Percentiles rank a stretch among this genome's conserved stretches.
Conservation (phyloP, 2,329 filamentous ascomycete species). For the Trichoderma brevicompactum region DNA sequence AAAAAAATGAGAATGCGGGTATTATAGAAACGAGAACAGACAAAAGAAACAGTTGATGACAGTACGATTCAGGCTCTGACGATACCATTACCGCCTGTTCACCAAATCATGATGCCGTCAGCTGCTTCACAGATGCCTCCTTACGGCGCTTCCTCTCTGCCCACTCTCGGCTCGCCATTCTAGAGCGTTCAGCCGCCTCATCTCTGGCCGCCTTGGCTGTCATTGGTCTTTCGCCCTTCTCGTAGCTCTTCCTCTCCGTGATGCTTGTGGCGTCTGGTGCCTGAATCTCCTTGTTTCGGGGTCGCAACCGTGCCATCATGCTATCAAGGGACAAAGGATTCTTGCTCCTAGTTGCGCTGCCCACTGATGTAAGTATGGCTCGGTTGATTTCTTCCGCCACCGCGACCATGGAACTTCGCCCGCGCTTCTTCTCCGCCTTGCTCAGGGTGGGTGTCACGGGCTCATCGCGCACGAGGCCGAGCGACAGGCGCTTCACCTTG, state of each 20-base stretch:
- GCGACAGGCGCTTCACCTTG: constrained; percentile 37
- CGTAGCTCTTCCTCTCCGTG: constrained; percentile 54
- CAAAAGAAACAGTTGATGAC: not conserved
- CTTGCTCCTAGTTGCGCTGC: constrained; percentile 50
- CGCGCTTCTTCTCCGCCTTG: constrained; percentile 35
- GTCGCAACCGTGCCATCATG: constrained; percentile 53
- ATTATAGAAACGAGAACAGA: not conserved
- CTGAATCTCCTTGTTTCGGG: constrained; percentile 59
- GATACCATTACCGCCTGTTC: not conserved
- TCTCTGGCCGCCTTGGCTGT: constrained; percentile 60
- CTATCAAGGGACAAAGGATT: constrained; percentile 57
- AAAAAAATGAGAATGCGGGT: not conserved
- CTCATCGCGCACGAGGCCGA: constrained; percentile 28
- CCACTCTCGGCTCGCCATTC: constrained; percentile 64
- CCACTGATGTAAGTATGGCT: constrained; percentile 52
- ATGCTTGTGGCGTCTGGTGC: constrained; percentile 54
- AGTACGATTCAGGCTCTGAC: not conserved
- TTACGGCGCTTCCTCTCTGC: constrained; percentile 60
- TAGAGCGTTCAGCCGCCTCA: constrained; percentile 64
- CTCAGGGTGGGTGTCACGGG: constrained; percentile 18
- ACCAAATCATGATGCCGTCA: not conserved
- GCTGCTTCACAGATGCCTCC: constrained; percentile 33
- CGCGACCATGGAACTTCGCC: constrained; percentile 36
- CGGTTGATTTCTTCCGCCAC: constrained; percentile 41
- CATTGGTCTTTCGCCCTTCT: constrained; percentile 58